Evolutionary conservation across 73 alveolate species (phyloP).

Genomic region (Effrenium voratum): DNA sequence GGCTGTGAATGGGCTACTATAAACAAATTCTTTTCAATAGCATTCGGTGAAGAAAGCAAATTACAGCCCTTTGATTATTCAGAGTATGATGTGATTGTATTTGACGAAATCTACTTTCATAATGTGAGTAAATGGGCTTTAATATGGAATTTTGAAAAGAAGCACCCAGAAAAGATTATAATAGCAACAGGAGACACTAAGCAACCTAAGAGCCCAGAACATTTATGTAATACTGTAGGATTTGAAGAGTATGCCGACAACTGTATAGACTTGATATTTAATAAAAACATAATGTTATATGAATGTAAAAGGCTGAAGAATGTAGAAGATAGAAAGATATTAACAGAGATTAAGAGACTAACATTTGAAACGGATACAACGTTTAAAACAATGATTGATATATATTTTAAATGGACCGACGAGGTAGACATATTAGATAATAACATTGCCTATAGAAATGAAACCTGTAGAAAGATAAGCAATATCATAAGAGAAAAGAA

Average conservation of each 20-base stretch:
- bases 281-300: neutral
- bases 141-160: neutral
- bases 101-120: neutral
- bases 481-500: neutral
- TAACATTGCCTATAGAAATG: neutral
- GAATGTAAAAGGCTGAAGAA: neutral
- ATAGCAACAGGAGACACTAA: neutral
- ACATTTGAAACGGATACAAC: neutral
- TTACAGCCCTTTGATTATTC: constrained; percentile 21
- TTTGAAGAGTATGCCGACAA: neutral
- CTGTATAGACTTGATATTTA: neutral
- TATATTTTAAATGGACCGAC: neutral
- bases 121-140: neutral
- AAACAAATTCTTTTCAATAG: constrained; percentile 25
- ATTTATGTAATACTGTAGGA: neutral
- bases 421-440: neutral
- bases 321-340: neutral
- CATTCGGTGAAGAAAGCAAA: constrained; percentile 31
- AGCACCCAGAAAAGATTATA: neutral
- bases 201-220: neutral
- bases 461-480: neutral
- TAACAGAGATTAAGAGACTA: neutral
- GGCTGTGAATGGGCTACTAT: constrained; percentile 8
- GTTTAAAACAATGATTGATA: neutral
- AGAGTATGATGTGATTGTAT: neutral